Evolutionary conservation across 1,284 basidiomycete species (phyloP), one percentile per base, ranked within the genome.

Genomic region (Athelia psychrophila): DNA sequence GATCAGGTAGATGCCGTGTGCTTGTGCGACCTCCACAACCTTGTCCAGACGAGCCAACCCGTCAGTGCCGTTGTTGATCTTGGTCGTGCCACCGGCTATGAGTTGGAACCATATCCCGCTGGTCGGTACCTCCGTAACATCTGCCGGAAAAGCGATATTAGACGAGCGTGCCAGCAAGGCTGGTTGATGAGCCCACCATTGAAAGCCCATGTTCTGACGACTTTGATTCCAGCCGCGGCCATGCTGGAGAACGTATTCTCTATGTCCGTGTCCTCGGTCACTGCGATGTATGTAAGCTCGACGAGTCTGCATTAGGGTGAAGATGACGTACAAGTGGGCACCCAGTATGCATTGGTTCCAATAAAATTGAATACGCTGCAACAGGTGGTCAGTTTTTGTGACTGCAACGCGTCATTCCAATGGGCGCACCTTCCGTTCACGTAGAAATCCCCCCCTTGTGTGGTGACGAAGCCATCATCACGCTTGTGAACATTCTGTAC

Each of bases 341-440:
- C 61, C 86, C 86, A 88, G 65, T 87, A 88, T 2, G 78, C 81
- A 55, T 83, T 84, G 1, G 86, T 84, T 16, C 84, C 86, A 35
- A 84, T 66, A 57, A 81, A 84, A 23, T 65, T 67, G 59, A 87
- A 77, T 3, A 67, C 57, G 50, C 82, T 84, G 60, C 20, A 47
- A 23, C 30, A n/a, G n/a, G n/a, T n/a, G n/a, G n/a, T n/a, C n/a
- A n/a, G n/a, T n/a, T n/a, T n/a, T n/a, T n/a, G n/a, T n/a, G n/a
- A n/a, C n/a, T n/a, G n/a, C n/a, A n/a, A n/a, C n/a, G n/a, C n/a
- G n/a, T n/a, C n/a, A n/a, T n/a, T n/a, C n/a, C n/a, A n/a, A n/a
- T n/a, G n/a, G 19, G 51, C 61, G 49, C 52, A 75, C 77, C 72
- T 76, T 58, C 79, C 80, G 51, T 83, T 82, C 27, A 80, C 69